Base-by-base conservation (phyloP, 208 protist species). In the Trypanosoma caninum region DNA sequence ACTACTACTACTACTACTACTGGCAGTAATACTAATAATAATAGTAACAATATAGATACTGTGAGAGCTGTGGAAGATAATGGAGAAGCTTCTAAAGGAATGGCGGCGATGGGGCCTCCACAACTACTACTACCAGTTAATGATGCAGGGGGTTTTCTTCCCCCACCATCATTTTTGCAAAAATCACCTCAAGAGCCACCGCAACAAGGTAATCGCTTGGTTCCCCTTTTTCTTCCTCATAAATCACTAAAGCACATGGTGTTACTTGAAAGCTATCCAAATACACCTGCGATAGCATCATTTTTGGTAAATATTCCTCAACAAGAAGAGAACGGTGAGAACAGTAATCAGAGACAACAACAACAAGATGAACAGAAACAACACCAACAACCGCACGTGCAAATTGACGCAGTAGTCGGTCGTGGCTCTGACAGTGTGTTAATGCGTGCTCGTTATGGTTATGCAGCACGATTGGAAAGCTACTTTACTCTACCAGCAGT, bases 401-500 rank as follows among this genome's bases (percentile, higher is more conserved):
- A 80, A 55, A 79, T 94, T 46, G 67, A 67, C 31, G 70, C 71
- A 41, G 71, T 89, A 0, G 81, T 76, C 3, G 87, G 87, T 2
- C 74, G 87, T 18, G 87, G 87, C 2, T 67, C 63, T 4, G 80
- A 83, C 37, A 88, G 82, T 59, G 59, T 74, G 8, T 69, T 89
- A 4, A 40, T 87, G 28, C 74, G 85, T 67, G 87, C 83, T 0
- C 76, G 76, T 27, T 94, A 89, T 70, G 87, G 87, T 55, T 89
- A 88, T 48, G 77, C 84, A 16, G 80, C 86, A 9, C 53, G 76
- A 30, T 45, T 73, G 18, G 78, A 84, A 56, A 84, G 70, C 18
- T 69, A 60, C 16, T 76, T 79, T 37, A 45, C 46, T 9, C 74
- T 93, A 34, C 81, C 79, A 4, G 71, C 60, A 13, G 51, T 74